These are phyloP conservation scores for Fusarium sp. DNA, from an alignment of 2,329 filamentous ascomycete species.

Conservation along the genomic window DNA sequence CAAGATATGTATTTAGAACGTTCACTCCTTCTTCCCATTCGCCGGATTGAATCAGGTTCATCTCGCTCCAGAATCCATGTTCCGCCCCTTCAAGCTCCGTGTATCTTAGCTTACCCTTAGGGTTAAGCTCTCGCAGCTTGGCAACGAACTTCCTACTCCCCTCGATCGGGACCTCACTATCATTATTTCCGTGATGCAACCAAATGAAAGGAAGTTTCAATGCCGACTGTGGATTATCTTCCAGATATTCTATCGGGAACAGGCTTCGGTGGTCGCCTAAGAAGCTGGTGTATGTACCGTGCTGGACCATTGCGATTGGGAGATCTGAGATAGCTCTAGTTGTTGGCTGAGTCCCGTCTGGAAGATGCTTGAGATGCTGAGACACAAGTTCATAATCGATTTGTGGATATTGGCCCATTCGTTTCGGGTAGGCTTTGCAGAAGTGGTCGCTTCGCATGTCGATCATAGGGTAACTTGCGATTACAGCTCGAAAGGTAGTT, in stretches of 20 bases:
- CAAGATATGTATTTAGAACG: background rate
- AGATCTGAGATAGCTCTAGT: background rate
- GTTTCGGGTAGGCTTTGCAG: background rate
- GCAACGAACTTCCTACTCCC: background rate
- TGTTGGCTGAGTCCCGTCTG: background rate
- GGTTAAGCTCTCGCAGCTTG: background rate
- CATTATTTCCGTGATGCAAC: background rate
- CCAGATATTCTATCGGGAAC: background rate
- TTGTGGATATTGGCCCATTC: background rate
- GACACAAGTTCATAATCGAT: background rate
- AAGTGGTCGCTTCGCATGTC: background rate
- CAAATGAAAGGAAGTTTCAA: background rate
- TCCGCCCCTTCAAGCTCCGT: background rate
- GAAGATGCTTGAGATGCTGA: background rate
- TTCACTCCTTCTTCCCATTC: background rate
- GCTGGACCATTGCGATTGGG: background rate
- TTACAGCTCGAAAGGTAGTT: background rate
- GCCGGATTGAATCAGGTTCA: background rate
- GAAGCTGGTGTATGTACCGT: background rate
- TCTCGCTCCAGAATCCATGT: background rate
- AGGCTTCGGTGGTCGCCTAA: background rate
- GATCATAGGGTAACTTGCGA: background rate
- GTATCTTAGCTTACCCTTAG: background rate
- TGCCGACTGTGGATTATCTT: background rate
- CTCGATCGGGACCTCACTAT: background rate